Base-by-base conservation (phyloP, 2,329 filamentous ascomycete species). In the Botrytis sinoallii region DNA sequence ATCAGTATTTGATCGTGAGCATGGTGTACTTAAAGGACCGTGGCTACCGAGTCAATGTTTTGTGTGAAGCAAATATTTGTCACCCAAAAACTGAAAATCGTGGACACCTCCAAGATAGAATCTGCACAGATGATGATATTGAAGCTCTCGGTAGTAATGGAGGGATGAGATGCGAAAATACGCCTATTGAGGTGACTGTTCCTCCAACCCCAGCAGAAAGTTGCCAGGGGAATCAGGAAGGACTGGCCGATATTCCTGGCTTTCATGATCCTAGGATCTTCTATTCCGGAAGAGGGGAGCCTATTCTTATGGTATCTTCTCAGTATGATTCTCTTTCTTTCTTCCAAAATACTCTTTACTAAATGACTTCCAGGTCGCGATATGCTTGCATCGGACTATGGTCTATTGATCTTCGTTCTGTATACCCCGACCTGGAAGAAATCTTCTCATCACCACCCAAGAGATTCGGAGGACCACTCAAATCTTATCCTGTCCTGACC, bases 201-300 rank as follows among this genome's bases (percentile, higher is more conserved):
- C 82, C 82, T 16, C 78, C 82, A 32, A 83, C 82, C n/a, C 81
- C 81, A 18, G 81, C 82, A 22, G 79, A 82, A 70, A 78, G 77
- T 52, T 83, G 82, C 74, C 76, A 79, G 16, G 81, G 79, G 2
- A 75, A 76, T 29, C 82, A 81, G 73, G 77, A 77, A 52, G 75
- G 77, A 0, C 81, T 82, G 65, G 79, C 80, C 2, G 81, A 83
- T 75, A 82, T 84, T 60, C 80, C 82, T n/a, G 82, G 82, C 12
- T 83, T 84, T 73, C 82, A 84, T 74, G 82, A 84, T 76, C 82
- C 82, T 9, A 77, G 82, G n/a, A 76, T 83, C 35, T 83, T 84
- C 68, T 84, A 83, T 78, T 82, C 80, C 52, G 82, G 81, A 10
- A 80, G 80, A 72, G 82, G 82, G 0, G 82, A 83, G 73, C 82